Base-by-base conservation (phyloP, 257 asterid species). In the Apocynum venetum region DNA sequence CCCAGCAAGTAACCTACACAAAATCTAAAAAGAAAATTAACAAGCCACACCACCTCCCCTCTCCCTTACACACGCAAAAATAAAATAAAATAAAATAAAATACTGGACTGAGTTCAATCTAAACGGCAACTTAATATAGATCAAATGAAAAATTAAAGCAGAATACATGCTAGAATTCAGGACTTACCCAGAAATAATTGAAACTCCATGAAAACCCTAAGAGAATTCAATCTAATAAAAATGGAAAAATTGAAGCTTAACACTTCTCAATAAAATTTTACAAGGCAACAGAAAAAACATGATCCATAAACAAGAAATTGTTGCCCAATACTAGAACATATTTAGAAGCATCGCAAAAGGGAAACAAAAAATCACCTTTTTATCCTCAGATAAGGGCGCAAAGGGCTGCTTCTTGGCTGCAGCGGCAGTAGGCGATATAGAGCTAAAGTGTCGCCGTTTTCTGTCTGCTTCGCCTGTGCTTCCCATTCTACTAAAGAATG, bases 391-490 rank as follows among this genome's bases (percentile, higher is more conserved):
- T 31, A 88, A 81, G 67, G 88, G 91, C 76, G 74, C 78, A 76
- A 86, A 68, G 38, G 89, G 84, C 40, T 89, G 97, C 77, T 86
- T 91, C 89, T 87, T 93, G 76, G 88, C 88, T 15, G 82, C 74
- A 35, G 89, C 90, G 63, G 85, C 84, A 63, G 93, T 87, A 64
- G 94, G 97, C 53, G 97, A 91, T 79, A 91, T 38, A 72, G 97
- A 81, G 82, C 89, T 89, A 61, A 89, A 78, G 82, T 88, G 96
- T 13, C 97, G 96, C 43, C 97, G 88, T 64, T 91, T 93, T 78
- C 86, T 87, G 79, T 93, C 97, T 57, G 94, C 87, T 73, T 93
- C 97, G 44, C 92, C 95, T 69, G 97, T 89, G 86, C 97, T 91
- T 79, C 91, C 97, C 97, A 93, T 91, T 69, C 73, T 65, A 20